Base-by-base conservation (phyloP, 768 basidiomycete species). In the Mycena pura region DNA sequence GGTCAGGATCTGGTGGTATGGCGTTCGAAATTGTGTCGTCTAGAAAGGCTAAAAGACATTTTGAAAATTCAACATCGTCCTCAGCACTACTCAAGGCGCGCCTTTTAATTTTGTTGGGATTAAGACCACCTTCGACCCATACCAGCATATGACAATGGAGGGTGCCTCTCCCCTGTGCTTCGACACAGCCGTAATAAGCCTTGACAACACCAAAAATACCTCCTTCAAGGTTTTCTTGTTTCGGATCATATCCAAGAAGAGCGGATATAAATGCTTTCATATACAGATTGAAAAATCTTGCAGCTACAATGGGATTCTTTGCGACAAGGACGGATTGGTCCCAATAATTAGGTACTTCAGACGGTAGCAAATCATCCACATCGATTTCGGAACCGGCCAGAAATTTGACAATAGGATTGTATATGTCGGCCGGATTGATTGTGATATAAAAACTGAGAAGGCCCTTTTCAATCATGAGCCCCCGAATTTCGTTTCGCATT, bases 111-210 rank as follows among this genome's bases (percentile, higher is more conserved):
- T 69, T 63, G 34, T 66, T 50, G 0, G 72, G 67, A 38, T 36
- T 17, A 63, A 55, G 19, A 7, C 28, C 53, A 17, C 53, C 53
- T 27, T 44, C 40, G 10, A 55, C n/a, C 53, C 53, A 55, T 5
- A 55, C 25, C 14, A 55, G 13, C 53, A 55, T 55, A 41, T 55
- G 53, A 24, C 53, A 55, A 29, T 55, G 53, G 11, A 55, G 39
- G 5, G 52, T 54, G 14, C 52, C 52, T n/a, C 52, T 21, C 19
- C 52, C 70, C 55, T 73, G 74, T 7, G 71, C 71, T 51, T 75
- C 73, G 5, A 72, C 68, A 36, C 68, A 64, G 6, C 76, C 76
- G 45, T 73, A 75, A 51, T 70, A 70, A 8, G 68, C 69, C 21
- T 54, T 52, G 53, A 52, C 60, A 8, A 46, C 11, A 0, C 74